Percentiles rank a stretch among this genome's conserved stretches.
Evolutionary conservation across 805 yeast genomes (phyloP).

Genomic region (Ogataea pini): DNA sequence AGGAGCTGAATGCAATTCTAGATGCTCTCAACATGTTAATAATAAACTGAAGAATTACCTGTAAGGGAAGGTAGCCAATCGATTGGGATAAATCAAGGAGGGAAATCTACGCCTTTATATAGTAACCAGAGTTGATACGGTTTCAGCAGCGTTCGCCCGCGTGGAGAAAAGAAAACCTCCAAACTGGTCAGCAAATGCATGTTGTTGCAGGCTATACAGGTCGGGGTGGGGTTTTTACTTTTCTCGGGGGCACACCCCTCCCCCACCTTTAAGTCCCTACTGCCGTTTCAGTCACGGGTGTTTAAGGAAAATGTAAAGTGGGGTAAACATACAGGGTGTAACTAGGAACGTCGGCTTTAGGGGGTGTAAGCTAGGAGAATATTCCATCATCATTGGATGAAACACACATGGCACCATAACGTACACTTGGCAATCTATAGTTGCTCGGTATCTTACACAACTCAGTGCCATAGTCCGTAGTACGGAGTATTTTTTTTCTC

Average conservation of each 20-base stretch:
- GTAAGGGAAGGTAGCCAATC: background rate
- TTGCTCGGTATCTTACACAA: background rate
- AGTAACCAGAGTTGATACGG: background rate
- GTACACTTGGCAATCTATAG: background rate
- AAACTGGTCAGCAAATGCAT: no score
- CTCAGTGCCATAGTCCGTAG: background rate
- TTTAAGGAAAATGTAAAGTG: conserved; percentile 5
- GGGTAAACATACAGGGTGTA: conserved; percentile 6
- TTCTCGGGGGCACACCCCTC: background rate
- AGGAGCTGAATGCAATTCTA: conserved; percentile 16
- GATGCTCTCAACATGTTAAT: conserved; percentile 25
- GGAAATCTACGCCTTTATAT: conserved; percentile 1
- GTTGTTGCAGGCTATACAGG: background rate
- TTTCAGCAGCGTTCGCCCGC: background rate
- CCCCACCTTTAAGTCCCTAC: conserved; percentile 3
- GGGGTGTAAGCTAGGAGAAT: no score
- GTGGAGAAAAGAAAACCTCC: background rate
- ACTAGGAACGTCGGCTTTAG: no score
- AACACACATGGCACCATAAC: no score
- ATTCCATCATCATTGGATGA: no score
- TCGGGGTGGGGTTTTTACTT: background rate
- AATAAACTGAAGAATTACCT: background rate
- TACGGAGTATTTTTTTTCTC: background rate
- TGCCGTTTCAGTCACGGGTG: conserved; percentile 4
- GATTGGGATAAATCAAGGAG: background rate